These are phyloP conservation scores for Rostrohypoxylon terebratum DNA, from an alignment of 495 filamentous ascomycete species.

Conservation along the genomic window DNA sequence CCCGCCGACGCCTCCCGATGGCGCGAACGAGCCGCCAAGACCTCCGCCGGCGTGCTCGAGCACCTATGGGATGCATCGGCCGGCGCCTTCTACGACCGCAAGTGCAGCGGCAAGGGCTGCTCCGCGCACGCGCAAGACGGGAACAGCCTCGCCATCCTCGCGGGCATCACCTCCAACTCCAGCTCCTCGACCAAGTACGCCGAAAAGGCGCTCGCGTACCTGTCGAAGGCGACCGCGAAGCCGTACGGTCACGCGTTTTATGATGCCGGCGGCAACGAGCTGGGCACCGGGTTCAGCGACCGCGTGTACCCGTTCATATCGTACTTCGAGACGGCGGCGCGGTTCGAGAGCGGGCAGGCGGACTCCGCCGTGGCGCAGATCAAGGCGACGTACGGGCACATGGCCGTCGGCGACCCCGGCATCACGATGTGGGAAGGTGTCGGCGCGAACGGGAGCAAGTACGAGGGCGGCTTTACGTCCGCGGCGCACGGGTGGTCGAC, in stretches of 20 bases:
- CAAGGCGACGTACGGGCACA: slow-evolving; percentile 59
- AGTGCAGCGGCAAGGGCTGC: slow-evolving; percentile 31
- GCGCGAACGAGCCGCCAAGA: slow-evolving; percentile 49
- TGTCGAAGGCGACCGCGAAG: slow-evolving; percentile 44
- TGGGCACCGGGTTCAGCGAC: slow-evolving; percentile 49
- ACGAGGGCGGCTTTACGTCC: slow-evolving; percentile 55
- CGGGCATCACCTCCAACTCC: slow-evolving; percentile 44
- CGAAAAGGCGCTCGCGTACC: slow-evolving; percentile 51
- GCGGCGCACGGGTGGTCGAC: slow-evolving; percentile 59
- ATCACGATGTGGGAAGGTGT: slow-evolving; percentile 58
- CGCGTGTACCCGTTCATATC: slow-evolving; percentile 65
- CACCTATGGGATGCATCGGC: slow-evolving; percentile 52
- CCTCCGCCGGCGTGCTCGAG: slow-evolving; percentile 49
- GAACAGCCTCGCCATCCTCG: slow-evolving; percentile 57
- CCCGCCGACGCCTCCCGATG: slow-evolving; percentile 52
- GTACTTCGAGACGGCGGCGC: slow-evolving; percentile 61
- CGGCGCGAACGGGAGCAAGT: slow-evolving; percentile 52
- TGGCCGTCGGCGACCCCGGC: slow-evolving; percentile 57
- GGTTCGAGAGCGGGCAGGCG: slow-evolving; percentile 52
- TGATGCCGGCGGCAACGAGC: slow-evolving; percentile 53
- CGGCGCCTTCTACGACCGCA: slow-evolving; percentile 58
- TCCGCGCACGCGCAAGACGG: slow-evolving; percentile 61
- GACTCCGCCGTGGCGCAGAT: slow-evolving; percentile 57
- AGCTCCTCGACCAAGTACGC: slow-evolving; percentile 28
- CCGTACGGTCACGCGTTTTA: slow-evolving; percentile 62